Base-by-base conservation (phyloP, 2,329 filamentous ascomycete species). In the Cladosporium sp. region DNA sequence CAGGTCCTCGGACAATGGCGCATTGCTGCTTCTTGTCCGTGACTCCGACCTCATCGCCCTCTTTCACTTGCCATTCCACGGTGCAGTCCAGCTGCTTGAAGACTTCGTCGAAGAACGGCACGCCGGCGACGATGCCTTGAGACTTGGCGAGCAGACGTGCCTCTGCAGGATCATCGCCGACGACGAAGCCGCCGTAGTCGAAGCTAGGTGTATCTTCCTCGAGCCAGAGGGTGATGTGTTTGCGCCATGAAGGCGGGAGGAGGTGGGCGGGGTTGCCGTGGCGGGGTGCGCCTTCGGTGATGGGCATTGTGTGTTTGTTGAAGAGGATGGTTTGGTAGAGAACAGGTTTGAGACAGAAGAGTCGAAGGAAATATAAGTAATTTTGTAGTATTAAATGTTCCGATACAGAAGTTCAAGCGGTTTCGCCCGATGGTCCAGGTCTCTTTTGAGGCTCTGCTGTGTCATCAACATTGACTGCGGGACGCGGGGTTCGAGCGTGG, bases 121-220 rank as follows among this genome's bases (percentile, higher is more conserved):
- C 87, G 64, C 95, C 95, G 48, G 95, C 95, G 56, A 99, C 83
- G 58, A 98, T 85, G 68, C 95, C 95, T 79, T 86, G 66, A n/a
- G 70, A 74, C 75, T 88, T 89, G 2, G 86, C 86, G 25, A 88
- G 75, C 23, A 88, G 72, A 32, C 79, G 79, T 2, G 82, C 82
- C 70, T 82, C 81, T 1, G 79, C 79, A 11, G 80, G 75, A 18
- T 80, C 81, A 46, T 91, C 87, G 69, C 95, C 95, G 26, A 99
- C 95, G 7, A 99, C 95, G 78, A 96, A 99, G 67, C 95, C 95
- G 74, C 92, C 95, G 77, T 97, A 97, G 83, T 99, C 95, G 80
- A 97, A 94, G 62, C 92, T 95, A 5, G 95, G 95, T 3, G 93
- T 96, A 81, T 99, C 95, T 80, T 99, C 95, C 74, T 93, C 91